phyloP scores from a whole-genome alignment of 768 basidiomycete genomes.

The Chalciporus chontae region DNA sequence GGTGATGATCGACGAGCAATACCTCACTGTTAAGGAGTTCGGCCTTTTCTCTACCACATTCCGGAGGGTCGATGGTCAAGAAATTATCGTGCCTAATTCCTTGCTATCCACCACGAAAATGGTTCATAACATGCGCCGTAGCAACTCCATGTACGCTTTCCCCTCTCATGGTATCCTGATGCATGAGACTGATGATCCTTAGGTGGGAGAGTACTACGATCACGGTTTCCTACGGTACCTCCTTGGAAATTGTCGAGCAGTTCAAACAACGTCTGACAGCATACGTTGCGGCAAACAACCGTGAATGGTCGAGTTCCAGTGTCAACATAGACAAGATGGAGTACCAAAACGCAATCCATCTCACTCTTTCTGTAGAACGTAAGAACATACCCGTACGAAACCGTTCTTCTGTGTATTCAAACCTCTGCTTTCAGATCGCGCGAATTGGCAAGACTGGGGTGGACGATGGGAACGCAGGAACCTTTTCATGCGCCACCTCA shows the following conservation, averaged over 20 bases:
- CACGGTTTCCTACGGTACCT: conserved; percentile 64
- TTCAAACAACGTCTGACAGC: conserved; percentile 54
- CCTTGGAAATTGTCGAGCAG: conserved; percentile 67
- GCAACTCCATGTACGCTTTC: conserved; percentile 61
- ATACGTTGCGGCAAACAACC: conserved; percentile 59
- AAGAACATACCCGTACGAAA: conserved; percentile 26
- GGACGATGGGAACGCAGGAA: conserved; percentile 74
- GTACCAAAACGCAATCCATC: conserved; percentile 65
- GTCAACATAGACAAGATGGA: conserved; percentile 81
- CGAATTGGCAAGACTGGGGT: conserved; percentile 88
- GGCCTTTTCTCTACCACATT: conserved; percentile 79
- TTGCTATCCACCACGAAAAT: conserved; percentile 67
- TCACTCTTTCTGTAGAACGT: conserved; percentile 73
- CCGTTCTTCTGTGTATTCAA: not conserved
- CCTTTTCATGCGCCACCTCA: conserved; percentile 71
- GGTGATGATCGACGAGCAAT: conserved; percentile 66
- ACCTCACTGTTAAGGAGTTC: conserved; percentile 61
- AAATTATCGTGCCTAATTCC: conserved; percentile 76
- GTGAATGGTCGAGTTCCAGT: conserved; percentile 66
- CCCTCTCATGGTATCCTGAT: not conserved
- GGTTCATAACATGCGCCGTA: conserved; percentile 74
- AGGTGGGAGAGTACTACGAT: conserved; percentile 70
- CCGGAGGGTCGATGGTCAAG: conserved; percentile 75
- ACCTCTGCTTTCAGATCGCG: conserved; percentile 46
- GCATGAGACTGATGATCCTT: conserved; percentile 4